Evolutionary conservation across 768 basidiomycete genomes (phyloP).

Genomic region (Nidula microcarpa): DNA sequence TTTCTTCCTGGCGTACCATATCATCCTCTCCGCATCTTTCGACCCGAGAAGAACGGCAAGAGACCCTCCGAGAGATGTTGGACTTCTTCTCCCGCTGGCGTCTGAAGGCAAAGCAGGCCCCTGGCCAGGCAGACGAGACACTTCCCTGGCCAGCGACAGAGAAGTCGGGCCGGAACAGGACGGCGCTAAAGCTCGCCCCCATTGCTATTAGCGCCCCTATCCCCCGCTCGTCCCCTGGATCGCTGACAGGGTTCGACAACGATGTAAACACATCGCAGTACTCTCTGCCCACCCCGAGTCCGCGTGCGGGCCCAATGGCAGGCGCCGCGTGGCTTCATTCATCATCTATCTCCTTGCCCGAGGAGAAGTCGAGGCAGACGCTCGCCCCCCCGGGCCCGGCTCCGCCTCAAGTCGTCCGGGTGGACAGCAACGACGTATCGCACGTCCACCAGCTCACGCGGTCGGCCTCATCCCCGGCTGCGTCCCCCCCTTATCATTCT

Average conservation of each 20-base stretch:
- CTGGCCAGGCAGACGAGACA: not conserved
- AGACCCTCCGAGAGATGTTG: constrained; percentile 15
- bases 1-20: constrained; percentile 6
- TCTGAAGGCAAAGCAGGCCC: constrained; percentile 6
- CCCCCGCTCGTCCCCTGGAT: constrained; percentile 23
- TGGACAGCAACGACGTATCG: constrained; percentile 5
- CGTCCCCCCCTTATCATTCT: constrained; percentile 12
- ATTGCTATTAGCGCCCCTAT: constrained; percentile 31
- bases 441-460: constrained; percentile 15
- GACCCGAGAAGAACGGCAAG: constrained; percentile 1
- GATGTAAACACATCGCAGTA: constrained; percentile 4
- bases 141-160: constrained; percentile 24
- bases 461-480: constrained; percentile 23
- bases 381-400: constrained; percentile 1
- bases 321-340: constrained; percentile 33
- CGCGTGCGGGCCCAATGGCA: constrained; percentile 23
- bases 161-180: constrained; percentile 12
- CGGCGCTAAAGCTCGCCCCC: constrained; percentile 10
- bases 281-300: constrained; percentile 21
- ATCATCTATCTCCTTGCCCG: constrained; percentile 7
- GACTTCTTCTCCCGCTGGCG: constrained; percentile 22
- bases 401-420: constrained; percentile 16
- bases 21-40: not conserved
- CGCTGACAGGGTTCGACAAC: constrained; percentile 28
- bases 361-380: constrained; percentile 1